phyloP scores from a whole-genome alignment of 768 basidiomycete genomes.

The Solioccasus polychromus region DNA sequence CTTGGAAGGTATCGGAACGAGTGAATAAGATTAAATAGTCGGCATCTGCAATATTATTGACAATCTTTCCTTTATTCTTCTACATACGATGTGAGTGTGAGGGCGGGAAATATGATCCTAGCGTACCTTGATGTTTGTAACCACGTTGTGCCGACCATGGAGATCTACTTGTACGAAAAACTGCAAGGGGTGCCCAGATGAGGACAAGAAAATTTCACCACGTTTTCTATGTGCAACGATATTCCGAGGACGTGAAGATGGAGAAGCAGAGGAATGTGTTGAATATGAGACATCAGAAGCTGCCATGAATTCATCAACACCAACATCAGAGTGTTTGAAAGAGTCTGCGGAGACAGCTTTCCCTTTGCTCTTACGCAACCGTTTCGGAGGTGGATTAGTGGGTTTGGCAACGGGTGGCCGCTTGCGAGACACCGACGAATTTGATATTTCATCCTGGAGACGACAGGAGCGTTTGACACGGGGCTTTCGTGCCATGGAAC shows the following conservation, averaged over 20 bases:
- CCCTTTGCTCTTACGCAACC: conserved; percentile 30
- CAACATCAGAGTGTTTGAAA: conserved; percentile 15
- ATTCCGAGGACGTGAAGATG: conserved; percentile 9
- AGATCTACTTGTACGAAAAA: conserved; percentile 74
- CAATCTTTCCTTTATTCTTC: conserved; percentile 67
- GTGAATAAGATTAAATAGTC: conserved; percentile 60
- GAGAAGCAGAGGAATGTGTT: conserved; percentile 14
- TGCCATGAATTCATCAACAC: conserved; percentile 15
- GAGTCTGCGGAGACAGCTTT: conserved; percentile 17
- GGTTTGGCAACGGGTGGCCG: conserved; percentile 16
- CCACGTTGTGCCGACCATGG: conserved; percentile 46
- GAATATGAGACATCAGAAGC: conserved; percentile 9
- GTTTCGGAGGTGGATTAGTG: conserved; percentile 16
- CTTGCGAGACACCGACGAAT: conserved; percentile 23
- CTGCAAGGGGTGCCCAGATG: conserved; percentile 41
- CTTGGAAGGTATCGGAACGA: conserved; percentile 48
- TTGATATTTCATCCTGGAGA: conserved; percentile 3
- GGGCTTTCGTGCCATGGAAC: conserved; percentile 2
- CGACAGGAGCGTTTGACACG: conserved; percentile 5
- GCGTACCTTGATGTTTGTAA: conserved; percentile 60
- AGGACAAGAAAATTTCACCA: conserved; percentile 42
- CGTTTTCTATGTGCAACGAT: conserved; percentile 17
- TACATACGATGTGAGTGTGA: conserved; percentile 24
- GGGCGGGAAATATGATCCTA: background rate
- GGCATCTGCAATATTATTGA: conserved; percentile 49